Evolutionary conservation across 2,329 filamentous ascomycete species (phyloP), one percentile per base, ranked within the genome.

Genomic region (Colletotrichum australisinense): DNA sequence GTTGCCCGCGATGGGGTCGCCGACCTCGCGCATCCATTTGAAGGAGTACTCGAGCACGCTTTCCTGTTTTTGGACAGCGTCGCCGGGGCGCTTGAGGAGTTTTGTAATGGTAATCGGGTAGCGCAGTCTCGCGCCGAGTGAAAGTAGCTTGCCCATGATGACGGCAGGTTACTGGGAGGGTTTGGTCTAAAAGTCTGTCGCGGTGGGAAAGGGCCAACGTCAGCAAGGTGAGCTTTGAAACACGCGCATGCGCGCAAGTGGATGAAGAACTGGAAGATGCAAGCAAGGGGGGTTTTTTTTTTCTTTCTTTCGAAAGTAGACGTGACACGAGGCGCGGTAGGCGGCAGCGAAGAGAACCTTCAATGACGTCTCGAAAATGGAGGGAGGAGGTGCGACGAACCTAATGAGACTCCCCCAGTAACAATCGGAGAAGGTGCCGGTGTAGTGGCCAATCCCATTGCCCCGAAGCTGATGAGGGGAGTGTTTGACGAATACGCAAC

Each of bases 41-140:
- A 95, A 99, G 75, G 92, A 92, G 88, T 98, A 99, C 81, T 94
- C 91, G 81, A 99, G 92, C 69, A 98, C 88, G 68, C 91, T 89
- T 79, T 95, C 93, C 79, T 94, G 87, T 82, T 93, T 93, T 79
- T 91, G 88, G 79, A 99, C 90, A 75, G 89, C 81, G 78, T 98
- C 94, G 82, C 94, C 93, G 24, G 90, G 89, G 76, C 88, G 86
- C 83, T 95, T 95, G 77, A 96, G 89, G 74, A 98, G 88, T 83
- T 94, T 93, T 78, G 92, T 95, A 83, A 99, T 93, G 77, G 93
- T 97, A 84, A 98, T 95, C 78, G 97, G 97, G 84, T 98, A 99
- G 83, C 93, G 93, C 77, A 98, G 90, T 83, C 90, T 87, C 78
- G 87, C 83, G 79, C 90, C 90, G 70, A 92, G 80, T 68, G 83